Evolutionary conservation across 352 stramenopile genomes (phyloP).

Genomic region (Elongisporangium undulatum): DNA sequence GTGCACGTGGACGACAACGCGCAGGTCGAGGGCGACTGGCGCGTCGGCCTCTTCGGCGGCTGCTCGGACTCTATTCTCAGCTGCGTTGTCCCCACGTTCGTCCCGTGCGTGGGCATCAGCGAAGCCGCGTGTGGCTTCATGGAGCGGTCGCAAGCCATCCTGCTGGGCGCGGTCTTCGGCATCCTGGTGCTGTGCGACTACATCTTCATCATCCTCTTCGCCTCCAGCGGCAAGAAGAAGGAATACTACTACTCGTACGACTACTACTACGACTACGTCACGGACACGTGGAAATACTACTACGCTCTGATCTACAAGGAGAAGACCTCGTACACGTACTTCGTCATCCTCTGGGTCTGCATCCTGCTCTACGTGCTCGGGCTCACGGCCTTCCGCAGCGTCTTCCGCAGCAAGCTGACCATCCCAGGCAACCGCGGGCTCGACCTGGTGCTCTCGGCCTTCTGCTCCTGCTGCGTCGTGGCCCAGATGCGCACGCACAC

Average conservation of each 20-base stretch:
- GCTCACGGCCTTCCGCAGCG: no score
- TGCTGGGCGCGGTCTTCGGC: background rate
- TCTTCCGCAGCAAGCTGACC: constrained; percentile 6
- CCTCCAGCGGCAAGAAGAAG: background rate
- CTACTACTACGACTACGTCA: background rate
- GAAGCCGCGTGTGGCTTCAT: no score
- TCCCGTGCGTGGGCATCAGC: no score
- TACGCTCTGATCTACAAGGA: no score
- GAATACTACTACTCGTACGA: background rate
- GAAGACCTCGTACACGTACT: background rate
- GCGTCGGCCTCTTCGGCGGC: no score
- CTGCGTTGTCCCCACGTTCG: no score
- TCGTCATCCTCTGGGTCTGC: background rate
- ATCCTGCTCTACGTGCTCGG: background rate
- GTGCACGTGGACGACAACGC: no score
- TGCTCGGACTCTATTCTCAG: no score
- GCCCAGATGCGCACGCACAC: constrained; percentile 51
- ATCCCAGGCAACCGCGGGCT: constrained; percentile 27
- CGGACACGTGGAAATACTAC: no score
- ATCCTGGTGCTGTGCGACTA: background rate
- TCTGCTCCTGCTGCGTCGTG: constrained; percentile 39
- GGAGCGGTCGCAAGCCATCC: no score
- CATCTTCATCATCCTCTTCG: background rate
- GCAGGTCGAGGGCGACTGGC: no score
- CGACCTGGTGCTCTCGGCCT: constrained; percentile 32